Conservation (phyloP, 2,329 filamentous ascomycete genomes). For the Mycosphaerella arachidis region DNA sequence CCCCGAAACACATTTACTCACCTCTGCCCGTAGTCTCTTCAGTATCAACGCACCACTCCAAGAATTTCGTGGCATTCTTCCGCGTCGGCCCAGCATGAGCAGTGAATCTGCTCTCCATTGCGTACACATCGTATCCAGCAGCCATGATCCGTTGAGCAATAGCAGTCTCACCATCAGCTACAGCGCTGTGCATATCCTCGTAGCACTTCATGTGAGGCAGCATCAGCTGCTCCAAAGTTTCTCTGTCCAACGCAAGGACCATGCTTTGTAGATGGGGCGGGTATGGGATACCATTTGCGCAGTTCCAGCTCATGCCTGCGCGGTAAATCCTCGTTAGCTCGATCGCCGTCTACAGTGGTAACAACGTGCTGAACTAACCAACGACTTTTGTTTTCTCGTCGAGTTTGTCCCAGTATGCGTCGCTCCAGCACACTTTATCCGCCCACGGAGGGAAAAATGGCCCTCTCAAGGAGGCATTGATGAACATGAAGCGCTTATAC, state of each 20-base stretch:
- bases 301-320: conserved; percentile 17
- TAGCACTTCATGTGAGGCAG: conserved; percentile 17
- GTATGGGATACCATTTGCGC: conserved; percentile 7
- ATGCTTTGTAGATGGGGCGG: conserved; percentile 17
- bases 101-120: conserved; percentile 14
- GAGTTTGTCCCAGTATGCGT: conserved; percentile 17
- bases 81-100: conserved; percentile 11
- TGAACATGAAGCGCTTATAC: conserved; percentile 16
- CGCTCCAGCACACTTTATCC: conserved; percentile 15
- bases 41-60: conserved; percentile 17
- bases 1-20: background rate
- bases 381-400: conserved; percentile 7
- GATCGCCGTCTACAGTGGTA: background rate
- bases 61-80: conserved; percentile 11
- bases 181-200: conserved; percentile 5
- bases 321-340: background rate
- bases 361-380: background rate
- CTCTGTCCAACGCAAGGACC: conserved; percentile 7
- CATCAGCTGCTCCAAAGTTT: conserved; percentile 3
- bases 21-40: background rate
- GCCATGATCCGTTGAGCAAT: conserved; percentile 5
- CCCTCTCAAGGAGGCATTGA: conserved; percentile 15
- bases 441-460: conserved; percentile 16
- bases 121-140: conserved; percentile 12
- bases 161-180: conserved; percentile 11